Percentiles rank a stretch among this genome's conserved stretches.
phyloP scores from a whole-genome alignment of 1,284 basidiomycete species.

The Cutaneotrichosporon curvatum region DNA sequence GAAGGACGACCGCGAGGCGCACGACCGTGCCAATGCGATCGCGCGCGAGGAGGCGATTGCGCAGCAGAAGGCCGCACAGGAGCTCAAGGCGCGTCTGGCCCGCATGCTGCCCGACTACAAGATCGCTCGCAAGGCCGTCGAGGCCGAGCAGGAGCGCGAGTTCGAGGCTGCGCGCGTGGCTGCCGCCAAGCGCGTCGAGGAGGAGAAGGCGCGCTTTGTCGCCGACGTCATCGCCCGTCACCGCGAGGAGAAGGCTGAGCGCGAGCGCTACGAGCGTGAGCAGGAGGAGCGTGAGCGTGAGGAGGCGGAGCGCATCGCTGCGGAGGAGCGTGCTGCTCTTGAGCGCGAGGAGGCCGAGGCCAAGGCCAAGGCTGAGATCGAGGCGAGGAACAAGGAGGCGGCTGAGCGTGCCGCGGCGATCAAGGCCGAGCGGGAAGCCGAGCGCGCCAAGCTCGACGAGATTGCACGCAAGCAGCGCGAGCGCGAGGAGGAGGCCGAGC shows the following conservation, averaged over 20 bases:
- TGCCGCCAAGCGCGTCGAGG: conserved; percentile 70
- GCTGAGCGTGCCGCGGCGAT: conserved; percentile 24
- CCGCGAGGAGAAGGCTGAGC: conserved; percentile 54
- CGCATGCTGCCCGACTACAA: conserved; percentile 72
- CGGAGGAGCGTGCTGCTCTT: conserved; percentile 36
- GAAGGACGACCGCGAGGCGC: conserved; percentile 62
- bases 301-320: conserved; percentile 52
- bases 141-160: conserved; percentile 63
- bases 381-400: conserved; percentile 50
- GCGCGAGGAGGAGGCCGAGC: conserved; percentile 73
- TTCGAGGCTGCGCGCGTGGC: conserved; percentile 58
- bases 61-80: conserved; percentile 64
- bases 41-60: conserved; percentile 58
- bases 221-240: conserved; percentile 50
- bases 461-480: conserved; percentile 57
- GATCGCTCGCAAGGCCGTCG: conserved; percentile 56
- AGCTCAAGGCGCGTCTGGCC: conserved; percentile 68
- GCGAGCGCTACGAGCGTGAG: conserved; percentile 54
- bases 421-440: conserved; percentile 54
- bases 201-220: conserved; percentile 74
- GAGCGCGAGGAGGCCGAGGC: conserved; percentile 34
- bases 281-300: conserved; percentile 51
- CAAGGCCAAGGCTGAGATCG: conserved; percentile 39
- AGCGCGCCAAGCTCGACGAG: conserved; percentile 59
- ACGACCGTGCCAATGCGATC: conserved; percentile 59